Base-by-base conservation (phyloP, 108 stramenopile genomes). In the Schizochytrium sp. region DNA sequence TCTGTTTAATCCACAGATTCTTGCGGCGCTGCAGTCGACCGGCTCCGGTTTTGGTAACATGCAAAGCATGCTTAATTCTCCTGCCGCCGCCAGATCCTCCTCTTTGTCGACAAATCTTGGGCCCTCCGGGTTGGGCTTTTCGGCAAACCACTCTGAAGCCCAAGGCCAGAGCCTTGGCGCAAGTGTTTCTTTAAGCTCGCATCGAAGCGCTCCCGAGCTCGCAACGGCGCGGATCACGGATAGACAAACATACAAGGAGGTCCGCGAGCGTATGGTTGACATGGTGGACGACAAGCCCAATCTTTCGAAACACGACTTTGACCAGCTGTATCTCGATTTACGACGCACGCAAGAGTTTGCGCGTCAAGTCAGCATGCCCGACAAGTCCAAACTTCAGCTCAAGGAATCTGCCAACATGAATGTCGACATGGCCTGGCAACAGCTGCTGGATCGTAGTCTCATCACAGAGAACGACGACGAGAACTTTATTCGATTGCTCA, bases 231-330 rank as follows among this genome's bases (percentile, higher is more conserved):
- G 51, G 0, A 83, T 83, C 51, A 47, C 76, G 6, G 76, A 83
- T 83, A 83, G 45, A 83, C 76, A 83, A 53, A 53, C 76, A 18
- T 83, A 83, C 51, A 83, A 83, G 51, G 76, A 83, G 76, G 76
- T 83, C 25, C 76, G 76, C 76, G 51, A 47, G 25, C 76, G 51
- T 4, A 83, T 83, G 6, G 76, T 83, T 12, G 76, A 83, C 51
- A 12, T 83, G 6, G 51, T 83, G 16, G 76, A 83, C 51, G 45
- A 47, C 25, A 53, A 53, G 3, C 48, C 45, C 18, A 23, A 45
- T 23, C 76, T 83, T 18, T 16, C n/a, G n/a, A 83, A 83, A 28
- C 51, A 47, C 48, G 76, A 83, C 76, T 83, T 83, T 83, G 76
- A 83, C 28, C 76, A 83, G 76, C 76, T 83, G 10, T 83, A 53